phyloP scores from a whole-genome alignment of 2,329 filamentous ascomycete species.

The Neurospora sp. region DNA sequence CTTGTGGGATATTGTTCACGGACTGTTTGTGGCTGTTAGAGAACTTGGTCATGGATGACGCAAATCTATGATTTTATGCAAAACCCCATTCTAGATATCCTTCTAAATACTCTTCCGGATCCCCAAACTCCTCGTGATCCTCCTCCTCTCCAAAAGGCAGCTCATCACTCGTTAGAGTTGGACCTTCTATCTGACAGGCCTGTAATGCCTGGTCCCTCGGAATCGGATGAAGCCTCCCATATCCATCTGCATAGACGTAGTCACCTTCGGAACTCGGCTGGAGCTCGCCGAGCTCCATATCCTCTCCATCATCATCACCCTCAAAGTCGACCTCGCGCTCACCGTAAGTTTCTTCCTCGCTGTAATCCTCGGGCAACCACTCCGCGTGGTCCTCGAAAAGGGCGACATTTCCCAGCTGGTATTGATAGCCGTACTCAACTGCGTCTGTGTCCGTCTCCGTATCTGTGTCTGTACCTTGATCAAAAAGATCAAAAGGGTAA shows the following conservation, averaged over 20 bases:
- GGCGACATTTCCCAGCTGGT: background rate
- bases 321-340: background rate
- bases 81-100: background rate
- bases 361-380: background rate
- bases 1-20: background rate
- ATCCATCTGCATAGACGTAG: slow-evolving; percentile 15
- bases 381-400: background rate
- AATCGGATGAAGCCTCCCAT: slow-evolving; percentile 12
- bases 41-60: background rate
- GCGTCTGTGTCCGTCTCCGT: background rate
- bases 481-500: background rate
- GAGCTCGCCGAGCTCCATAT: background rate
- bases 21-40: background rate
- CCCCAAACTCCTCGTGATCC: background rate
- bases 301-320: background rate
- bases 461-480: background rate
- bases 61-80: background rate
- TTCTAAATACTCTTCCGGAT: background rate
- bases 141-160: background rate
- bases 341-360: background rate
- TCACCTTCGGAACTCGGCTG: slow-evolving; percentile 11
- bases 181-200: background rate
- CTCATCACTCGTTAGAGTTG: background rate
- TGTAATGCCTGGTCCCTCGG: slow-evolving; percentile 1
- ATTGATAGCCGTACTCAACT: background rate